Percentiles rank a stretch among this genome's conserved stretches.
phyloP scores from a whole-genome alignment of 2,329 filamentous ascomycete genomes.

The Drechslerella stenobrocha region DNA sequence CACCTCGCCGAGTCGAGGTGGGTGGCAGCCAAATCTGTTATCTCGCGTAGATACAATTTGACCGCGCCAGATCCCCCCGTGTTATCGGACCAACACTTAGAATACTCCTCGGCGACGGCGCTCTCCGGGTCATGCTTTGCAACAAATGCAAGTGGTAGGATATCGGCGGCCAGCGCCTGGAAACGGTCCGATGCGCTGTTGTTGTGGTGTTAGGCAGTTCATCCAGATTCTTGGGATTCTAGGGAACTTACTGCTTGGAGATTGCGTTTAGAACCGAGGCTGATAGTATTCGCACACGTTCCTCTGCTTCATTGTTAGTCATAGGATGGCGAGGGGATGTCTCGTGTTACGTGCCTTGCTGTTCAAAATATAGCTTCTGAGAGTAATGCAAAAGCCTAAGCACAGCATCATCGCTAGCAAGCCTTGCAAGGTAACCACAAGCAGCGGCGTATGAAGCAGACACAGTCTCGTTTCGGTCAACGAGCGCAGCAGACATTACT shows the following conservation, averaged over 20 bases:
- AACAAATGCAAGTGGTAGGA: slow-evolving; percentile 86
- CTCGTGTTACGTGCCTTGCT: too few relatives aligned
- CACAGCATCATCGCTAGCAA: slow-evolving; percentile 60
- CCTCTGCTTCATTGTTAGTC: slow-evolving; percentile 45
- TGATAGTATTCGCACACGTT: slow-evolving; percentile 50
- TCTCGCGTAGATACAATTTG: slow-evolving; percentile 80
- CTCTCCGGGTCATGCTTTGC: slow-evolving; percentile 82
- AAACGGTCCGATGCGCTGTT: slow-evolving; percentile 77
- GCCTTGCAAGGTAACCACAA: slow-evolving; percentile 78
- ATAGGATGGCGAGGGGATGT: slow-evolving; percentile 71
- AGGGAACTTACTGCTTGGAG: slow-evolving; percentile 65
- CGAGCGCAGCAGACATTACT: slow-evolving; percentile 75
- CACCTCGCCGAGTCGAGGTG: slow-evolving; percentile 80
- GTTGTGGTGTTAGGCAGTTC: too few relatives aligned
- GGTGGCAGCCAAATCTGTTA: slow-evolving; percentile 68
- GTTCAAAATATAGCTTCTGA: slow-evolving; percentile 74
- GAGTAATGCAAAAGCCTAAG: slow-evolving; percentile 61
- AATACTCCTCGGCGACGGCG: slow-evolving; percentile 76
- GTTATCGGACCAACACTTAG: slow-evolving; percentile 85
- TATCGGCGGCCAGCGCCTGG: slow-evolving; percentile 70
- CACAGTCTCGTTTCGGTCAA: slow-evolving; percentile 93
- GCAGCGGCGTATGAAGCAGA: slow-evolving; percentile 84
- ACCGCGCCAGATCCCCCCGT: slow-evolving; percentile 83
- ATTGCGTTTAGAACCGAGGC: slow-evolving; percentile 82
- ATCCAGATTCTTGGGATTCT: too few relatives aligned